Evolutionary conservation across 352 stramenopile genomes (phyloP), one percentile per base, ranked within the genome.

Genomic region (Pythium graminicola): DNA sequence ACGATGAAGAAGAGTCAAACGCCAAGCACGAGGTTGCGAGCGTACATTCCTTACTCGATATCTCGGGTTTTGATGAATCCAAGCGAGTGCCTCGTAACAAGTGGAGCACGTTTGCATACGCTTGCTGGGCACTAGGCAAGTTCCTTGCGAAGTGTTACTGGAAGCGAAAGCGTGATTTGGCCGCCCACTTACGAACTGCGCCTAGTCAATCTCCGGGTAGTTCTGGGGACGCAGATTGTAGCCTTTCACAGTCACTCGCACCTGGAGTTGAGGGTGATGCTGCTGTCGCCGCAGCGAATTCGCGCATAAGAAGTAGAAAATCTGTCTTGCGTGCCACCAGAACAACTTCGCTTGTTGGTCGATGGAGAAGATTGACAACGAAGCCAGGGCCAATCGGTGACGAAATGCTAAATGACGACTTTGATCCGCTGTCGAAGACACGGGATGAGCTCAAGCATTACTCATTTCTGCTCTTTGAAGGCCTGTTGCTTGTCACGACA

Each of bases 71-170:
- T 44, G 76, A 87, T 31, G 75, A 88, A 29, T 66, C 59, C 9
- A 89, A 85, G 41, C 54, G 71, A 23, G 67, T 86, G 19, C 71
- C 72, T 16, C 71, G 70, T 1, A 86, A 86, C 51, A 87, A 85
- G 44, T 87, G 76, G 74, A 89, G 73, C 54, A 86, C 76, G 8
- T 89, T 86, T 60, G 73, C 75, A 5, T 86, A 85, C 38, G 73
- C 69, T 9, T 88, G 72, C 33, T 81, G 65, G 67, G 75, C 65
- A 4, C 53, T 86, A 6, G 80, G 73, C 10, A 76, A 76, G 26
- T 88, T 88, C 39, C 52, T 85, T 6, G 42, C 52, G 4, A 54
- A 67, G 11, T 61, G 56, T 13, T 64, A 63, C 22, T 65, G 62
- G 16, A 65, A 65, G 22, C 70, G 64, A 35, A 17, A 49, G 27